Percentiles rank a stretch among this genome's conserved stretches.
phyloP scores from a whole-genome alignment of 257 asterid genomes.

The Nicotiana paniculata region DNA sequence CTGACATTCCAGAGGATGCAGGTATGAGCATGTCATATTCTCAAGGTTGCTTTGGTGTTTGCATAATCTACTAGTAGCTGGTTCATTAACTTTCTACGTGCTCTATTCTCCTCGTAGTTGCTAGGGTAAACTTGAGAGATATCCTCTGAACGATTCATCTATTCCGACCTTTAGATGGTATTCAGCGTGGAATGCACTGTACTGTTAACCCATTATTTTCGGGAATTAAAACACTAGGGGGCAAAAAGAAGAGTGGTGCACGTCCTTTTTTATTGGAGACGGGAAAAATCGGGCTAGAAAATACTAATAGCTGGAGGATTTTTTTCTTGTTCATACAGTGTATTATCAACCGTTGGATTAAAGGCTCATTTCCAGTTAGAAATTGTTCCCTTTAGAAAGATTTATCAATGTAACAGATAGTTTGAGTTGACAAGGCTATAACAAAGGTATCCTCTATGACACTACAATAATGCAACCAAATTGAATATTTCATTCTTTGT shows the following conservation, averaged over 20 bases:
- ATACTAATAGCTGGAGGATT: neutral
- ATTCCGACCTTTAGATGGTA: neutral
- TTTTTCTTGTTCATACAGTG: neutral
- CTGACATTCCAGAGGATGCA: slow-evolving; percentile 13
- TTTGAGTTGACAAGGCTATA: neutral
- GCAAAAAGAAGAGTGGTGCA: neutral
- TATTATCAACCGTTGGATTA: neutral
- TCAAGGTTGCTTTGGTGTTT: neutral
- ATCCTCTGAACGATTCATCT: neutral
- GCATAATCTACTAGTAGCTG: neutral
- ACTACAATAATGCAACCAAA: neutral
- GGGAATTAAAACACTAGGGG: neutral
- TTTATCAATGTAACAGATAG: neutral
- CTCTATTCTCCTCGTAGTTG: neutral
- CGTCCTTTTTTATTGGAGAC: neutral
- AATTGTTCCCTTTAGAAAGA: neutral
- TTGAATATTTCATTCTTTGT: neutral
- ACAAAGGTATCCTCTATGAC: neutral
- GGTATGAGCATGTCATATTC: neutral
- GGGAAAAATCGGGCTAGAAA: neutral
- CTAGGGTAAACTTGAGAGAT: neutral
- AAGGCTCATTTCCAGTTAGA: neutral
- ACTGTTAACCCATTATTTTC: neutral
- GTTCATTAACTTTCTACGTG: neutral
- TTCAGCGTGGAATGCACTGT: neutral